Percentiles rank a stretch among this genome's conserved stretches.
Evolutionary conservation across 148 eudicot genomes (phyloP).

Genomic region (Cornus controversa): DNA sequence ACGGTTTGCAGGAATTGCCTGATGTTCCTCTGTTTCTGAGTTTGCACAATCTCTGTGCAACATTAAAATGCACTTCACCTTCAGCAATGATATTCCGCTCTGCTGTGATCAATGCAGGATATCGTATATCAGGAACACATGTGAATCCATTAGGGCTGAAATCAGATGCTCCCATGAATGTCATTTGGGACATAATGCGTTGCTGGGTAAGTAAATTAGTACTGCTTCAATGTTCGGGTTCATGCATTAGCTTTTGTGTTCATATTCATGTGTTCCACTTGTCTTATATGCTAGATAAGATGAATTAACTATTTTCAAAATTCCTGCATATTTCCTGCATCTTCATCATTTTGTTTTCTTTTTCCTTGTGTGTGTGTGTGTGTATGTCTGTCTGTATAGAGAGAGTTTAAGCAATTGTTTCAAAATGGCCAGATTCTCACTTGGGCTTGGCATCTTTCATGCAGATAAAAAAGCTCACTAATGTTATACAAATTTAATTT

Average conservation of each 20-base stretch:
- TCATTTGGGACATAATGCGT: conserved; percentile 98
- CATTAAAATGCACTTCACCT: conserved; percentile 93
- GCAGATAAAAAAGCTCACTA: background rate
- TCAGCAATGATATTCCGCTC: conserved; percentile 88
- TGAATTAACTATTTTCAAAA: background rate
- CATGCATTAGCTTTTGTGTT: background rate
- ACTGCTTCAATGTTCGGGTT: background rate
- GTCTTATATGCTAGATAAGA: background rate
- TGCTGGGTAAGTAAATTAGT: conserved; percentile 69
- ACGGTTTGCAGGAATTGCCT: conserved; percentile 71
- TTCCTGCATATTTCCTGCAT: background rate
- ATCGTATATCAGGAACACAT: conserved; percentile 94
- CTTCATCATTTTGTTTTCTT: no score
- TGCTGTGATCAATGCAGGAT: conserved; percentile 94
- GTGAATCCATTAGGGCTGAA: conserved; percentile 79
- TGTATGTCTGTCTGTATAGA: no score
- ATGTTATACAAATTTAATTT: background rate
- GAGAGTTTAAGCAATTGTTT: background rate
- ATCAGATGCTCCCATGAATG: conserved; percentile 98
- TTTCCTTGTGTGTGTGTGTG: no score
- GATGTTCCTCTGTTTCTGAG: conserved; percentile 90
- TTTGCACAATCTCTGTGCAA: conserved; percentile 87
- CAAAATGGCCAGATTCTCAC: background rate
- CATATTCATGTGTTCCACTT: background rate
- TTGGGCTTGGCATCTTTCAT: background rate